Base-by-base conservation (phyloP, 2,329 filamentous ascomycete species). In the Diaporthe sp. region DNA sequence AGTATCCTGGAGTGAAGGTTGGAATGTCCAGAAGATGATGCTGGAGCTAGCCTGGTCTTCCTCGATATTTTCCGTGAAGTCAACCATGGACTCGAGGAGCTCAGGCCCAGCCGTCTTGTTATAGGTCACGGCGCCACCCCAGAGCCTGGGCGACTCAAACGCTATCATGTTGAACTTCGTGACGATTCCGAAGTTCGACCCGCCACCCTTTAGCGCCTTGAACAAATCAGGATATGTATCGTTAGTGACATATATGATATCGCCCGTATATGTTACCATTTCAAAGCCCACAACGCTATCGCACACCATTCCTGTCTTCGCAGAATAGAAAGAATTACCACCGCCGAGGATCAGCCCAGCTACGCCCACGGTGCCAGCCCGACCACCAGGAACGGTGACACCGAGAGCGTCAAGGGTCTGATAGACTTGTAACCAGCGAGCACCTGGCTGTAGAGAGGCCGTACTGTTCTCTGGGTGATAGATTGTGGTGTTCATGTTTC, bases 171-270 rank as follows among this genome's bases (percentile, higher is more conserved):
- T 17, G n/a, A 72, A 72, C 25, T 53, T 57, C 6, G 53, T 72
- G 37, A 72, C 70, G 8, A 72, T 72, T 13, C 70, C 70, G 19
- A 72, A 72, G 22, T 72, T 72, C 28, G 49, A 57, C 8, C 49
- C 53, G 13, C 70, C 70, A 9, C 70, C 70, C 25, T 72, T 72
- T 12, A 72, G 19, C 2, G 53, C 70, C 49, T 60, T 46, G 51
- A 72, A 72, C 31, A 72, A 37, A 37, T 72, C 70, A n/a, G 61
- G 25, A 49, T 34, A 34, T 2, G 61, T 51, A 9, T 49, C 28
- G 1, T 34, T 67, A 2, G 42, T 49, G 61, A 67, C 61, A 19
- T 67, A 67, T 31, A 67, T 34, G 7, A 67, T 34, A 2, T 67
- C 61, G 2, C 61, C 61, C 0, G 61, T 67, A 13, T 13, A 46